Evolutionary conservation across 2,329 filamentous ascomycete species (phyloP), one percentile per base, ranked within the genome.

Genomic region (Aureobasidium sp.): DNA sequence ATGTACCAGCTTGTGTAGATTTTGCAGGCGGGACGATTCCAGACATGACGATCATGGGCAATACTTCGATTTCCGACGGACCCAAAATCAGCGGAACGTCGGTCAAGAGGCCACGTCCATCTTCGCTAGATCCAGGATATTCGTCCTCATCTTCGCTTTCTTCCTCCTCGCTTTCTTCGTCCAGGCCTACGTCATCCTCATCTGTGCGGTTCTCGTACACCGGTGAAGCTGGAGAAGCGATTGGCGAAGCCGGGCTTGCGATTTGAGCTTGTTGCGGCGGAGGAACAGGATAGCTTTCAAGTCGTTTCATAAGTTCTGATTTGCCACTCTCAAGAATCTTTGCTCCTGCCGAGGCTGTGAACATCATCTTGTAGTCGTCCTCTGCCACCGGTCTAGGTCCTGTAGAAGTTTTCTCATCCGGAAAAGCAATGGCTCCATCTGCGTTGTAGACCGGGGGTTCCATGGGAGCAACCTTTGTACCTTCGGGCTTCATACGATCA

Each of bases 1-100:
- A 73, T 85, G 66, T 71, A 12, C 88, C 87, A 31, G 64, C 89
- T 89, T 59, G 61, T 41, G 55, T 20, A 9, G 62, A 59, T 37
- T 55, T 60, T 63, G 84, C 81, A n/a, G 85, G 86, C 69, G 95
- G 90, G 25, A 96, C 85, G 59, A 97, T 95, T 65, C 92, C 95
- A 15, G 90, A 92, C 78, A 97, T 96, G 69, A 97, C 88, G 64
- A 97, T 95, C 92, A 97, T 96, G 61, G 96, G 93, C 59, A 97
- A 78, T 6, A 94, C 92, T 74, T 97, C 93, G 60, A 97, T 97
- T 75, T 97, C 93, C 62, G 91, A 92, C 0, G 93, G 93, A 47
- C 95, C 92, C 34, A 97, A 81, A 41, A 97, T 96, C 67, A 97
- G 89, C 34, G 93, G 93, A 14, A 97, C 91, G 72, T 97, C 93